Conservation (phyloP, 1,284 basidiomycete species). For the Earliella scabrosa region DNA sequence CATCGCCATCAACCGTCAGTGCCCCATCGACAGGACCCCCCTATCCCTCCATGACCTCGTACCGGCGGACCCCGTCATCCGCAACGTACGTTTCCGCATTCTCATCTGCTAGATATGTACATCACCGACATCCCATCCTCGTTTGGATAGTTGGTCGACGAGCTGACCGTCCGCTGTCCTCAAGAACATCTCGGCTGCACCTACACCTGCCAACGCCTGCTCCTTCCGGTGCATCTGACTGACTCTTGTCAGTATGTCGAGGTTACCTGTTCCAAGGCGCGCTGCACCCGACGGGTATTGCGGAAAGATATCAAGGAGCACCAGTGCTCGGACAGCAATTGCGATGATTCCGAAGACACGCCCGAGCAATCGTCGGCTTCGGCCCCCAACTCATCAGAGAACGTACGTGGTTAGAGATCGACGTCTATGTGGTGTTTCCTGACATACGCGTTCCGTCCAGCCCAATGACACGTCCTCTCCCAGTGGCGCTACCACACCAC, state of each 20-base stretch:
- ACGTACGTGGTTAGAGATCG: not conserved
- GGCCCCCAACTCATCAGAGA: not conserved
- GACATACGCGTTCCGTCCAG: not conserved
- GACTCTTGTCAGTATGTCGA: constrained; percentile 63
- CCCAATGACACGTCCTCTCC: not conserved
- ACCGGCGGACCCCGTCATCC: constrained; percentile 70
- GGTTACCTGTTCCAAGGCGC: constrained; percentile 54
- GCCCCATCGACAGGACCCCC: constrained; percentile 82
- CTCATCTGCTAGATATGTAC: constrained; percentile 15
- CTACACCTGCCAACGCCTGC: constrained; percentile 70
- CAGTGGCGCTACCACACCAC: not conserved
- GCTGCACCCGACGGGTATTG: constrained; percentile 48
- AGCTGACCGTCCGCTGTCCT: constrained; percentile 77
- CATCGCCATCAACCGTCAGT: constrained; percentile 64
- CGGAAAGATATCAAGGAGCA: constrained; percentile 43
- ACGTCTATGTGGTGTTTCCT: not conserved
- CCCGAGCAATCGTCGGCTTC: not conserved
- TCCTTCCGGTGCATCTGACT: constrained; percentile 65
- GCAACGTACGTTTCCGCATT: constrained; percentile 64
- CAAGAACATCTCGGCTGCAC: constrained; percentile 62
- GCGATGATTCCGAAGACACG: not conserved
- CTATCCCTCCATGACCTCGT: constrained; percentile 56
- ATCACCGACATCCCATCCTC: constrained; percentile 23
- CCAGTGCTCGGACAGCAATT: constrained; percentile 6
- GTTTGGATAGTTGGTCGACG: constrained; percentile 74